These are phyloP conservation scores for Diaporthe eres DNA, from an alignment of 2,329 filamentous ascomycete genomes.

Conservation along the genomic window DNA sequence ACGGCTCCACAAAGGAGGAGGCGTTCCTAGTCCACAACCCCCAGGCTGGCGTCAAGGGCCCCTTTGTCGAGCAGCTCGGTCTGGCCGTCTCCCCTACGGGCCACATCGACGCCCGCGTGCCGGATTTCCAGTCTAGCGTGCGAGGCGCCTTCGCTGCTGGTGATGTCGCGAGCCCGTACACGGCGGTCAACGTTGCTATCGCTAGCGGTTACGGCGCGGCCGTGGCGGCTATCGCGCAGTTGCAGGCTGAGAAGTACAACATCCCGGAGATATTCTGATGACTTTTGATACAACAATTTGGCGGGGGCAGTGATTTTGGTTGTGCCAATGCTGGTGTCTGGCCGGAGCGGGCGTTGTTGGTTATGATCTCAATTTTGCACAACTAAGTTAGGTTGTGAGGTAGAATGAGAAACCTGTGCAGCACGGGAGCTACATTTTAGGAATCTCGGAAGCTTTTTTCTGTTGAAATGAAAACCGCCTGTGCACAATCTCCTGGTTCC, in stretches of 20 bases:
- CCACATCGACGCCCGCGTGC: neutral
- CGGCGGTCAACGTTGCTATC: neutral
- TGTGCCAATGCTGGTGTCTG: too few species aligned
- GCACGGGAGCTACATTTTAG: too few species aligned
- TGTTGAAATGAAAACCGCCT: too few species aligned
- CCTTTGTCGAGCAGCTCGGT: neutral
- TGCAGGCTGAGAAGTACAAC: neutral
- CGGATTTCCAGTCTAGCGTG: neutral
- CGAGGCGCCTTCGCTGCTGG: constrained; percentile 5
- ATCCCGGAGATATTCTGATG: neutral
- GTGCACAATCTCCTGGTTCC: too few species aligned
- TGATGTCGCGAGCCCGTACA: neutral
- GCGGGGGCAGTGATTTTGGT: too few species aligned
- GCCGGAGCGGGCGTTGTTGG: too few species aligned
- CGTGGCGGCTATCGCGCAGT: neutral
- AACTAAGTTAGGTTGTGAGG: too few species aligned
- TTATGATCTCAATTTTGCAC: too few species aligned
- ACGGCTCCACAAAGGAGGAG: neutral
- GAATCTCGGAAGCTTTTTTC: too few species aligned
- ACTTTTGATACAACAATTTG: neutral
- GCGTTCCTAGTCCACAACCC: constrained; percentile 12
- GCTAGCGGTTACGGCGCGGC: neutral
- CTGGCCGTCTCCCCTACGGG: neutral
- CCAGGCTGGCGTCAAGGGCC: neutral
- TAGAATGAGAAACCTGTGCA: too few species aligned